phyloP scores from a whole-genome alignment of 2,329 filamentous ascomycete genomes.

The Dothistroma septosporum region DNA sequence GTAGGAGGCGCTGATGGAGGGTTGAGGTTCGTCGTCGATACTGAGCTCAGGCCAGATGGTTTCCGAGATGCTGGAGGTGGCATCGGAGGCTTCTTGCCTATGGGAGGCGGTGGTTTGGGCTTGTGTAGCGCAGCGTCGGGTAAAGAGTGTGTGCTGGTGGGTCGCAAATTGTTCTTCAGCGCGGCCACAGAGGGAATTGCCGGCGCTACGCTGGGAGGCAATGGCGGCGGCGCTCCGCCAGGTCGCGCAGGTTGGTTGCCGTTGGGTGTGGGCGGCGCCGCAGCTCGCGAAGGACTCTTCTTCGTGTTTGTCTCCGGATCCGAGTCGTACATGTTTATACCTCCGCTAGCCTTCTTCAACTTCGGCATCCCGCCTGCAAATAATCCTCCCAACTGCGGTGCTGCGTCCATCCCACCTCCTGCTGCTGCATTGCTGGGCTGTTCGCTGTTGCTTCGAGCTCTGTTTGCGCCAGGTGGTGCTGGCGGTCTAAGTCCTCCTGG shows the following conservation, averaged over 20 bases:
- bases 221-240: slow-evolving; percentile 51
- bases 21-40: slow-evolving; percentile 31
- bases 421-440: slow-evolving; percentile 46
- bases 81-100: slow-evolving; percentile 68
- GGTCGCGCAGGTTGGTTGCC: slow-evolving; percentile 39
- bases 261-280: slow-evolving; percentile 25
- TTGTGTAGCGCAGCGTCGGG: slow-evolving; percentile 50
- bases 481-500: slow-evolving; percentile 70
- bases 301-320: slow-evolving; percentile 63
- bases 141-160: slow-evolving; percentile 56
- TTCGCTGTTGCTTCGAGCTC: slow-evolving; percentile 82
- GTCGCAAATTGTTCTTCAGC: slow-evolving; percentile 46
- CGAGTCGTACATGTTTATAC: slow-evolving; percentile 58
- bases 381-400: slow-evolving; percentile 79
- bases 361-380: slow-evolving; percentile 97
- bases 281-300: slow-evolving; percentile 52
- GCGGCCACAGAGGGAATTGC: slow-evolving; percentile 44
- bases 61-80: slow-evolving; percentile 56
- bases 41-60: slow-evolving; percentile 47
- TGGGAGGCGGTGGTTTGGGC: slow-evolving; percentile 68
- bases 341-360: slow-evolving; percentile 73
- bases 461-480: slow-evolving; percentile 55
- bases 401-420: slow-evolving; percentile 53
- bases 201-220: slow-evolving; percentile 50
- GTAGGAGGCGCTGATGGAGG: slow-evolving; percentile 33